Conservation (phyloP, 2,329 filamentous ascomycete genomes). For the Colletotrichum eremochloae region DNA sequence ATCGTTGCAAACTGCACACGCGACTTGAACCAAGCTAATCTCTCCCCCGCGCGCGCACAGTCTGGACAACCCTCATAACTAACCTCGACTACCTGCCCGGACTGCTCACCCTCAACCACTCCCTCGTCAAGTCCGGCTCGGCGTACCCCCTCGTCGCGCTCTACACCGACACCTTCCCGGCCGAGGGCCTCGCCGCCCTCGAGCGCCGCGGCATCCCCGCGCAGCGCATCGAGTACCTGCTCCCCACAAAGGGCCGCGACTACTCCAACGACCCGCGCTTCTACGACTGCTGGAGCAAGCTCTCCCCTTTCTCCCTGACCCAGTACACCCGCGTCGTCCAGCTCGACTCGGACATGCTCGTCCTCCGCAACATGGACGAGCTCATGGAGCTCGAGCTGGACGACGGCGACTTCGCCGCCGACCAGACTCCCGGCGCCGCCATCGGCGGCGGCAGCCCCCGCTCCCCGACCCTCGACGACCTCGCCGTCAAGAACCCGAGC, state of each 20-base stretch:
- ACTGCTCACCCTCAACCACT: conserved; percentile 84
- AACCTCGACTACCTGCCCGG: conserved; percentile 86
- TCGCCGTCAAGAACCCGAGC: conserved; percentile 36
- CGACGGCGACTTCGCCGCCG: conserved; percentile 46
- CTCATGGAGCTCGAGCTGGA: conserved; percentile 87
- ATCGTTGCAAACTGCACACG: conserved; percentile 6
- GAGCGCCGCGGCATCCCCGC: conserved; percentile 76
- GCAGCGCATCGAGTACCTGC: conserved; percentile 79
- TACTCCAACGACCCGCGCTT: conserved; percentile 86
- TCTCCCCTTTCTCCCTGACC: conserved; percentile 80
- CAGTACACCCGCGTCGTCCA: conserved; percentile 86
- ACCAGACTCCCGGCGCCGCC: conserved; percentile 32
- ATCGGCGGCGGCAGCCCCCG: conserved; percentile 30
- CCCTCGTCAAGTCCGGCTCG: conserved; percentile 74
- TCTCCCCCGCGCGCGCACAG: conserved; percentile 54
- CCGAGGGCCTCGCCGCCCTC: conserved; percentile 77
- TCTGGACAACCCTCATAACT: conserved; percentile 91
- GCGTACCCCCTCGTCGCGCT: conserved; percentile 85
- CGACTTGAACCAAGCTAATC: conserved; percentile 19
- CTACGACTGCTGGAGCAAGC: conserved; percentile 91
- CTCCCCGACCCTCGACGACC: conserved; percentile 25
- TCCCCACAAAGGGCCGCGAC: conserved; percentile 74
- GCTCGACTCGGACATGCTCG: conserved; percentile 90
- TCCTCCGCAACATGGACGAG: conserved; percentile 89
- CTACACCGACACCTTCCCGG: conserved; percentile 83